Percentiles rank a stretch among this genome's conserved stretches.
Conservation (phyloP, 345 rosid species). For the Citrus hindsii region DNA sequence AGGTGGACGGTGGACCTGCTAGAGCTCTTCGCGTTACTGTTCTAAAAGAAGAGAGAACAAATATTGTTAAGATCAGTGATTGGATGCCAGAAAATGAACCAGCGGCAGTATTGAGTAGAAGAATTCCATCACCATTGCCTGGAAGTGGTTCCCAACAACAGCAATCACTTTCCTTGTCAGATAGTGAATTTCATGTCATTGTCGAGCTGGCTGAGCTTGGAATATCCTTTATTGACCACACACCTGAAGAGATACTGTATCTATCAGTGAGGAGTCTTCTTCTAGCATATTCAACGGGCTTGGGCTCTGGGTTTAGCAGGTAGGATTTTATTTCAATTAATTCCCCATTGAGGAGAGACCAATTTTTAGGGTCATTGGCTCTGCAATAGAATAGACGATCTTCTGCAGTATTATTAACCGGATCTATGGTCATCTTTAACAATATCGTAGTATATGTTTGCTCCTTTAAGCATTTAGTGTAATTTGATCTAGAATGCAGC, state of each 20-base stretch:
- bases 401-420: neutral
- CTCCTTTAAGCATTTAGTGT: neutral
- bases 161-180: conserved; percentile 36
- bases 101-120: conserved; percentile 29
- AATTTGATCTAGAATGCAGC: neutral
- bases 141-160: conserved; percentile 48
- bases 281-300: conserved; percentile 82
- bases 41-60: conserved; percentile 75
- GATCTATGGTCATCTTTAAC: neutral
- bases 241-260: conserved; percentile 93
- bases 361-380: neutral
- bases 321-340: conserved; percentile 23
- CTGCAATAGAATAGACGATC: neutral
- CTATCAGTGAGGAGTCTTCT: conserved; percentile 81
- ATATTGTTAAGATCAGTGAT: conserved; percentile 76
- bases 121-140: conserved; percentile 37
- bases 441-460: neutral
- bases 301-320: conserved; percentile 94
- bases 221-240: conserved; percentile 82
- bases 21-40: conserved; percentile 80
- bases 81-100: conserved; percentile 94
- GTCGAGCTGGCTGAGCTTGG: conserved; percentile 95
- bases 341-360: neutral
- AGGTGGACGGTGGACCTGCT: conserved; percentile 44
- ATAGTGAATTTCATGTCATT: conserved; percentile 81